These are phyloP conservation scores for Lactuca saligna DNA, from an alignment of 129 eudicot genomes.

Conservation along the genomic window DNA sequence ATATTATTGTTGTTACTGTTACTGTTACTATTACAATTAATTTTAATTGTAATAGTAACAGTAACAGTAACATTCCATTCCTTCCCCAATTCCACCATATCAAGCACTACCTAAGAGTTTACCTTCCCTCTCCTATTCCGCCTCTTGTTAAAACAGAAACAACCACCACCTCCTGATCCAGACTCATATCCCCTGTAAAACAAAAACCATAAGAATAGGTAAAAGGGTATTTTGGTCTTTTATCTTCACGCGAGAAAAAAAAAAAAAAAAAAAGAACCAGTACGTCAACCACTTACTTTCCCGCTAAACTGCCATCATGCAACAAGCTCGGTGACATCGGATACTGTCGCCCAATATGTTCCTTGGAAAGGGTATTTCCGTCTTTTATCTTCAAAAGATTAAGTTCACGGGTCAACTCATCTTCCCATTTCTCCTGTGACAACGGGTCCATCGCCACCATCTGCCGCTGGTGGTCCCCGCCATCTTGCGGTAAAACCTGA, in stretches of 20 bases:
- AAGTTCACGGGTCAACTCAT: constrained; percentile 66
- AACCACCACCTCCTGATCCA: constrained; percentile 71
- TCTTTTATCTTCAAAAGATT: constrained; percentile 59
- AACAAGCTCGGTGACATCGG: constrained; percentile 85
- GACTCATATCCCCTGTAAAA: constrained; percentile 72
- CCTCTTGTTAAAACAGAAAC: constrained; percentile 71
- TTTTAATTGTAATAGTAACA: too few relatives aligned
- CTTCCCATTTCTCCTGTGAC: constrained; percentile 67
- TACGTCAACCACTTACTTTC: constrained; percentile 43
- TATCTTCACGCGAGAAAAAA: background rate
- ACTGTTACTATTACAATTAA: background rate
- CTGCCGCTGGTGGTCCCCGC: constrained; percentile 36
- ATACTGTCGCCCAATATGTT: constrained; percentile 41
- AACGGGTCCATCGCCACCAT: constrained; percentile 34
- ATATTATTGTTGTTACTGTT: too few relatives aligned
- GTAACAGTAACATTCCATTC: too few relatives aligned
- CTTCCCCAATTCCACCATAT: too few relatives aligned
- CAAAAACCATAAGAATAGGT: background rate
- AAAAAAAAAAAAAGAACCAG: background rate
- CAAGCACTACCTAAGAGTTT: constrained; percentile 6
- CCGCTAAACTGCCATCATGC: constrained; percentile 57
- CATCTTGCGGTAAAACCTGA: constrained; percentile 92
- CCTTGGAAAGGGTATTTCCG: constrained; percentile 45
- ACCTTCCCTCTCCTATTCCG: constrained; percentile 63
- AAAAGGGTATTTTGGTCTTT: too few relatives aligned